phyloP scores from a whole-genome alignment of 495 filamentous ascomycete genomes.

The Daldinia childiae region DNA sequence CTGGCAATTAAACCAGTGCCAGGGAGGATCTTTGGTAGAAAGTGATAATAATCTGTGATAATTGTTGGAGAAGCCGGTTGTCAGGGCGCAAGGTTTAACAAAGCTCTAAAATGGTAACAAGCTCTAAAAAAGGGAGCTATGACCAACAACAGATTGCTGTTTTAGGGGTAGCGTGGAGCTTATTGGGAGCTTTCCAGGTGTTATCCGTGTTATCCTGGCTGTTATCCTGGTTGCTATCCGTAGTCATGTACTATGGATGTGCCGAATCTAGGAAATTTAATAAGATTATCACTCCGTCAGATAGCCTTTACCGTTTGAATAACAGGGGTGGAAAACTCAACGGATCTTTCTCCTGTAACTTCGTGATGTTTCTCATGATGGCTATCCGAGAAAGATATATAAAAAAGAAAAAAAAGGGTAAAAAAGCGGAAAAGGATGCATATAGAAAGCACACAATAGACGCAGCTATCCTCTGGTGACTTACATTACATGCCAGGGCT shows the following conservation, averaged over 20 bases:
- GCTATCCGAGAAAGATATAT: slow-evolving; percentile 9
- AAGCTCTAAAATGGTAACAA: slow-evolving; percentile 9
- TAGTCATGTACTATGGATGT: slow-evolving; percentile 14
- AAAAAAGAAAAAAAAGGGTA: background rate
- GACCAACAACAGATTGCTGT: slow-evolving; percentile 46
- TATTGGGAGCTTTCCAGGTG: slow-evolving; percentile 15
- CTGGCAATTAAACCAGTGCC: slow-evolving; percentile 13
- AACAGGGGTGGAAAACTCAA: slow-evolving; percentile 23
- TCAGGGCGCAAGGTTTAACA: slow-evolving; percentile 30
- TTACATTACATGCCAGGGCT: slow-evolving; percentile 32
- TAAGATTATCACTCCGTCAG: slow-evolving; percentile 15
- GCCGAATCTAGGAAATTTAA: slow-evolving; percentile 19
- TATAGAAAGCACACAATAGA: slow-evolving; percentile 37
- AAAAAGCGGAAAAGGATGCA: slow-evolving; percentile 24
- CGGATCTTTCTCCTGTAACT: slow-evolving; percentile 19
- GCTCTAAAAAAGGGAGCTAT: slow-evolving; percentile 28
- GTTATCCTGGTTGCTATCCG: background rate
- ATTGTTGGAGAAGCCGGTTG: slow-evolving; percentile 30
- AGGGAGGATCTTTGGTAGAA: slow-evolving; percentile 1
- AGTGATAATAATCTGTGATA: slow-evolving; percentile 4
- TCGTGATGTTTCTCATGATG: slow-evolving; percentile 41
- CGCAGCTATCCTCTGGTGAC: slow-evolving; percentile 18
- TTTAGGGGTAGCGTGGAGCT: slow-evolving; percentile 35
- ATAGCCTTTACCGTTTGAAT: slow-evolving; percentile 31
- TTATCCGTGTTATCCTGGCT: background rate